phyloP scores from a whole-genome alignment of 2,329 filamentous ascomycete species.

The Fusarium lyarnte region DNA sequence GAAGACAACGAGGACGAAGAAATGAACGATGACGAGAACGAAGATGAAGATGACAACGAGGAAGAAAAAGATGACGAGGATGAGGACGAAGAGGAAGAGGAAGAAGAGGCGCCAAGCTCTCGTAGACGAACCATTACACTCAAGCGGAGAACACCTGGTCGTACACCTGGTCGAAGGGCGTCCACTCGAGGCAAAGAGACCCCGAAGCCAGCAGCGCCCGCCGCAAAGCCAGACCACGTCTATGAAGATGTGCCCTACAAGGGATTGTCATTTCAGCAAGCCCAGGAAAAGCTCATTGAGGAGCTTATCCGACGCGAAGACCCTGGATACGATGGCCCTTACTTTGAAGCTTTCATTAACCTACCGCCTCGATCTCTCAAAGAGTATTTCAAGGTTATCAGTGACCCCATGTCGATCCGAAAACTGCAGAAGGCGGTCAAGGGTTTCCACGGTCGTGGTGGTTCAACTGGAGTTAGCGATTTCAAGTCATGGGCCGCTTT shows the following conservation, averaged over 20 bases:
- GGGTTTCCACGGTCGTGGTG: conserved; percentile 74
- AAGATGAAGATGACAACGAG: conserved; percentile 45
- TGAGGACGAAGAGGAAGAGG: conserved; percentile 44
- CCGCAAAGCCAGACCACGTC: conserved; percentile 60
- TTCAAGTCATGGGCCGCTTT: conserved; percentile 87
- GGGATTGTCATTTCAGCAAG: conserved; percentile 81
- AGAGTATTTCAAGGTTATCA: conserved; percentile 88
- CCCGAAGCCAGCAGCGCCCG: conserved; percentile 49
- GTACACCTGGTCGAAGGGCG: conserved; percentile 46
- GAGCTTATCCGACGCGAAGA: conserved; percentile 77
- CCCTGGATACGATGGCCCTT: conserved; percentile 74
- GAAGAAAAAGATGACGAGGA: conserved; percentile 42
- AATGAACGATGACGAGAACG: conserved; percentile 46
- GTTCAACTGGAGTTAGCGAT: conserved; percentile 70
- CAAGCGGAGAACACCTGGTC: conserved; percentile 50
- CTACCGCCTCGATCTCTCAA: conserved; percentile 78
- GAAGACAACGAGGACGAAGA: conserved; percentile 48
- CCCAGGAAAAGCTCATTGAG: conserved; percentile 84
- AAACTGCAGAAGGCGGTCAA: conserved; percentile 80
- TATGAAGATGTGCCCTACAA: conserved; percentile 70
- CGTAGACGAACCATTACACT: conserved; percentile 53
- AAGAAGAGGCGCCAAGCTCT: conserved; percentile 45
- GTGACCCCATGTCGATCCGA: conserved; percentile 80
- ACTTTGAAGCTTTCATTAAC: conserved; percentile 79
- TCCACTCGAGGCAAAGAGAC: conserved; percentile 46